Base-by-base conservation (phyloP, 306 rosid species). In the Trifolium fragiferum region DNA sequence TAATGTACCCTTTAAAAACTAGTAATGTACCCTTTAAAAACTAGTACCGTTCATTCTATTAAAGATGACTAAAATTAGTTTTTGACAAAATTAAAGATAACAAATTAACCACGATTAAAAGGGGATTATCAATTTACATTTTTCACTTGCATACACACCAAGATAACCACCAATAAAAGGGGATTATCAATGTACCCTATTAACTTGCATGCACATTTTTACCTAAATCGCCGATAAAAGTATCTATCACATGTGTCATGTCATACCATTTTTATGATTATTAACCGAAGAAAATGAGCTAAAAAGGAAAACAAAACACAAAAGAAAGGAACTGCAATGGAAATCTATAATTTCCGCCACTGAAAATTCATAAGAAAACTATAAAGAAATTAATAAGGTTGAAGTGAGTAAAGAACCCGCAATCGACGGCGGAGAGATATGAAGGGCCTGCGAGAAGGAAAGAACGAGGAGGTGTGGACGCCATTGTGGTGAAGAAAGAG, bases 371-470 rank as follows among this genome's bases (percentile, higher is more conserved):
- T 15, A 33, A 2, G 1, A 49, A 4, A 33, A 12, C 13, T 23
- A 4, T 25, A 50, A 70, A 60, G 19, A 73, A 33, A 55, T 55
- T 15, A 41, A 12, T 1, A 11, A 2, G 3, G 6, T 0, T 25
- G 27, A 62, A 61, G 0, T 6, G 1, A 40, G 6, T 1, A 32
- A 59, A 54, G 60, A 77, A 88, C 98, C 96, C 89, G 96, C 85
- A 93, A 90, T 68, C 91, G 87, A 15, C 69, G 89, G 62, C 91
- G 97, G 62, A 93, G 94, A 49, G 98, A 93, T 60, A 89, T 94
- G 72, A 97, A 93, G 73, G 98, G 89, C 27, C 96, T 91, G 69
- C 90, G 93, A 77, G 98, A 84, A 30, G 97, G 90, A 20, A 92
- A 90, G 65, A 85, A 16, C 14, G 90, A 76, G 85, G 84, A 20